Conservation (phyloP, 495 filamentous ascomycete genomes). For the Penicillium verhagenii region DNA sequence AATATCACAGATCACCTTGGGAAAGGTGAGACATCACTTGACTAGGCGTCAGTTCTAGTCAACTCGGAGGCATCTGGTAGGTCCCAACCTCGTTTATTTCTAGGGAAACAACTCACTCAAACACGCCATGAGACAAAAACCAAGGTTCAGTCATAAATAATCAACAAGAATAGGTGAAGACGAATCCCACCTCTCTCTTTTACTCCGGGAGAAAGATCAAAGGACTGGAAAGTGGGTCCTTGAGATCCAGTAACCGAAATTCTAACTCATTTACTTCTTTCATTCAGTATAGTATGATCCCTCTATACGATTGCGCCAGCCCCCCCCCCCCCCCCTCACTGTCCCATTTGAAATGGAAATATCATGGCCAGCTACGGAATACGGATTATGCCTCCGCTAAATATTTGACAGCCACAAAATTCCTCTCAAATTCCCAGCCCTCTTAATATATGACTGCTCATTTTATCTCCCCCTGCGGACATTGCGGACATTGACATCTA, state of each 20-base stretch:
- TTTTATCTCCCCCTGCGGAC: not conserved
- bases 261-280: not conserved
- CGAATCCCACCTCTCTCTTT: too few relatives aligned
- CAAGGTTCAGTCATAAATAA: too few relatives aligned
- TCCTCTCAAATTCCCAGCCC: not conserved
- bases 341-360: not conserved
- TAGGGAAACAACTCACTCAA: too few relatives aligned
- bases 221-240: not conserved
- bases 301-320: too few relatives aligned
- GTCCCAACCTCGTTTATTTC: not conserved
- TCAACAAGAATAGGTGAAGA: too few relatives aligned
- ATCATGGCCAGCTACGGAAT: not conserved
- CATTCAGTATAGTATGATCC: not conserved
- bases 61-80: not conserved
- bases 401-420: not conserved
- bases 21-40: slow-evolving; percentile 13
- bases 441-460: not conserved
- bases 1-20: not conserved
- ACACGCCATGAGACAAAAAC: too few relatives aligned
- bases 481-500: not conserved
- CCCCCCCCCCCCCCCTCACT: too few relatives aligned
- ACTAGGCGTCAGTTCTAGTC: not conserved
- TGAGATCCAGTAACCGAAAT: not conserved
- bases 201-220: not conserved
- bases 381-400: not conserved